Evolutionary conservation across 768 basidiomycete genomes (phyloP), one percentile per base, ranked within the genome.

Genomic region (Cystofilobasidium ferigula): DNA sequence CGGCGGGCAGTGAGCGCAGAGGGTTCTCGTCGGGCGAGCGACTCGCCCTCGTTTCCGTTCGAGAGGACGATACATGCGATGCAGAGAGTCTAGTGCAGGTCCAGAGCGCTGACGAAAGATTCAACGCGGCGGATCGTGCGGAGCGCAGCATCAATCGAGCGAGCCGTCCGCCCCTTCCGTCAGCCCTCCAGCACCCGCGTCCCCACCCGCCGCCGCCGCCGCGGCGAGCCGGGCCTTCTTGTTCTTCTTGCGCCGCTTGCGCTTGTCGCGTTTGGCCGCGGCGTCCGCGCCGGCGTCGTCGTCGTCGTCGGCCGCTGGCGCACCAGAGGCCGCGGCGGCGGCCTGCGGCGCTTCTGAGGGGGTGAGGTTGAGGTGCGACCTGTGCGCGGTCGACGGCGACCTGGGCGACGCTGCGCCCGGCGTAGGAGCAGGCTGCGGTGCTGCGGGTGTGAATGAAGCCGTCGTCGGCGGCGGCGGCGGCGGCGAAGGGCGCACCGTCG

Each of bases 161-260:
- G n/a, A n/a, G n/a, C n/a, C n/a, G n/a, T n/a, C n/a, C n/a, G n/a
- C n/a, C n/a, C n/a, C n/a, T n/a, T n/a, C n/a, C n/a, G n/a, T n/a
- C n/a, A n/a, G n/a, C n/a, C n/a, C n/a, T n/a, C n/a, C n/a, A n/a
- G n/a, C n/a, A n/a, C n/a, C 30, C 26, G 26, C 30, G 10, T 2
- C 51, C 8, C 26, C 28, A 54, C 51, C 51, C 14, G 18, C 51
- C 13, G 6, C 51, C 28, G 28, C 51, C 26, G 51, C 51, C 1
- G 26, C 28, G 5, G 51, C 3, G 5, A 14, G 3, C n/a, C 38
- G 57, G 14, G 20, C 38, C 35, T 38, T 26, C 38, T 35, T 57
- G 34, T 57, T 35, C 38, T 57, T 57, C 35, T 57, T 40, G 3
- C 38, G 30, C 22, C 38, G 35, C 57, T 57, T 57, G 57, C 35